Conservation (phyloP, 23 red algal genomes). For the Gracilaria domingensis region DNA sequence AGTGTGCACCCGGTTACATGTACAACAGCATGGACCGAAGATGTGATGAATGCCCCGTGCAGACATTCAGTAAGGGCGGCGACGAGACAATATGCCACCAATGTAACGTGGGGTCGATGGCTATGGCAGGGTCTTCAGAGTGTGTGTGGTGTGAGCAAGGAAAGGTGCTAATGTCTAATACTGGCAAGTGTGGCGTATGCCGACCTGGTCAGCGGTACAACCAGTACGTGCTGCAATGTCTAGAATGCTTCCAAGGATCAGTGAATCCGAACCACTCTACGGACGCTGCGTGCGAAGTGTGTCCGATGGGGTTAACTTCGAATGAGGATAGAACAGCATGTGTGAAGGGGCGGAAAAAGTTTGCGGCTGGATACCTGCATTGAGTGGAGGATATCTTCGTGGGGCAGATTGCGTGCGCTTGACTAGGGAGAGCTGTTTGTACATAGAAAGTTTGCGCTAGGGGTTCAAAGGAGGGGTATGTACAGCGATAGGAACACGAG, state of each 20-base stretch:
- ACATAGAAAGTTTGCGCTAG: background rate
- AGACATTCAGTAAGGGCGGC: constrained; percentile 25
- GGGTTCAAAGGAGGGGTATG: background rate
- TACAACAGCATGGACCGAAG: constrained; percentile 40
- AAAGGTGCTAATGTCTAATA: background rate
- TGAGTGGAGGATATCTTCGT: background rate
- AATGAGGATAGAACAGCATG: background rate
- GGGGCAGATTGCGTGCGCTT: background rate
- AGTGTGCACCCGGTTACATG: constrained; percentile 27
- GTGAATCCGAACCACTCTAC: background rate
- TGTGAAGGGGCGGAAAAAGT: constrained; percentile 2
- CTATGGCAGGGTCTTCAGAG: constrained; percentile 6
- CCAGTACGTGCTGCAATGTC: constrained; percentile 11
- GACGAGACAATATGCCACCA: constrained; percentile 17
- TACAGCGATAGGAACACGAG: background rate
- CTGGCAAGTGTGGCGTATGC: background rate
- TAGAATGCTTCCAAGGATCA: background rate
- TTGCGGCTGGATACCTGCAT: background rate
- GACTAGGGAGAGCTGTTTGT: background rate
- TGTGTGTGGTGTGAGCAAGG: constrained; percentile 32
- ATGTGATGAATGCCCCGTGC: constrained; percentile 30
- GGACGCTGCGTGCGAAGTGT: constrained; percentile 22
- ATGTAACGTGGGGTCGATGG: constrained; percentile 13
- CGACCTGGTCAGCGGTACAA: constrained; percentile 24
- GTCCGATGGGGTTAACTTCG: constrained; percentile 8